These are phyloP conservation scores for Phytophthora sansomeana DNA, from an alignment of 352 stramenopile species.

Conservation along the genomic window DNA sequence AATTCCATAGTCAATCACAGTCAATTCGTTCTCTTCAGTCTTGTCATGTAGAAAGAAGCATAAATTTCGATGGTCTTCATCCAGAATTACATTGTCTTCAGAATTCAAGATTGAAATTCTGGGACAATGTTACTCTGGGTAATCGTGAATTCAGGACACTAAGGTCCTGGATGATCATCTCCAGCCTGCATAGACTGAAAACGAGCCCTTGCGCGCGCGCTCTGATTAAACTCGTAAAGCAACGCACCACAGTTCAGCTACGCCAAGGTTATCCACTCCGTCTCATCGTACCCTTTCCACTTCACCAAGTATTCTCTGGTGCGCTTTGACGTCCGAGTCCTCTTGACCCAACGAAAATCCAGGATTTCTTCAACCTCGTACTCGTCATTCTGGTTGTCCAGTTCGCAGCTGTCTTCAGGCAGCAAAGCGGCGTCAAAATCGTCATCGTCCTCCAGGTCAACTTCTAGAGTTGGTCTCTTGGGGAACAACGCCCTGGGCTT, in stretches of 20 bases:
- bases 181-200: constrained; percentile 12
- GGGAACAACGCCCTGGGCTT: too few species aligned
- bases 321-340: background rate
- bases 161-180: constrained; percentile 4
- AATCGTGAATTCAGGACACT: too few species aligned
- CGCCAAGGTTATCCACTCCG: background rate
- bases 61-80: too few species aligned
- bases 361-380: constrained; percentile 12
- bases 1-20: too few species aligned
- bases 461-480: too few species aligned
- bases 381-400: background rate
- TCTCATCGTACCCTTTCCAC: constrained; percentile 5
- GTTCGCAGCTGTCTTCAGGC: constrained; percentile 11
- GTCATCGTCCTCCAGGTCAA: constrained; percentile 6
- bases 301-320: constrained; percentile 1
- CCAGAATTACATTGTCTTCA: too few species aligned
- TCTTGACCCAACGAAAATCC: constrained; percentile 6
- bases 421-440: constrained; percentile 6
- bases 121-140: too few species aligned
- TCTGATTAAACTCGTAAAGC: constrained; percentile 12
- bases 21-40: too few species aligned
- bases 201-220: background rate
- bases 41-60: too few species aligned
- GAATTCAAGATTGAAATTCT: too few species aligned
- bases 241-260: constrained; percentile 6